phyloP scores from a whole-genome alignment of 768 basidiomycete genomes.

The Naganishia kalamii region DNA sequence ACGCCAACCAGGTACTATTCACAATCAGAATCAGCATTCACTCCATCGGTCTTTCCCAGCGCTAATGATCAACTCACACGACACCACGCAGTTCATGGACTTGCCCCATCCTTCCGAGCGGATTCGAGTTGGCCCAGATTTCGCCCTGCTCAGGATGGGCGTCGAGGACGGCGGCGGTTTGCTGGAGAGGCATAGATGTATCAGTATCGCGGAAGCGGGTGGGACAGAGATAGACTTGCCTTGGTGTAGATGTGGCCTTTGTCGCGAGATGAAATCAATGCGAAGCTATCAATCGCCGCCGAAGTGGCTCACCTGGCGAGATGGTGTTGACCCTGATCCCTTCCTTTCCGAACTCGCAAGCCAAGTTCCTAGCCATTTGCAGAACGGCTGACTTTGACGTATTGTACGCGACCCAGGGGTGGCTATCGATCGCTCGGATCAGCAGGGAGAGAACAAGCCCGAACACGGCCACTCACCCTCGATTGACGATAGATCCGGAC shows the following conservation, averaged over 20 bases:
- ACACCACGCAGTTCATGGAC: constrained; percentile 25
- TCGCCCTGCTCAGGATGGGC: constrained; percentile 32
- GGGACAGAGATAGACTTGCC: constrained; percentile 13
- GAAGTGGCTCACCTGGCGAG: constrained; percentile 22
- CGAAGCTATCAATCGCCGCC: background rate
- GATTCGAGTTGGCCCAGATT: constrained; percentile 27
- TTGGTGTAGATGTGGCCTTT: constrained; percentile 30
- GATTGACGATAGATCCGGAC: constrained; percentile 65
- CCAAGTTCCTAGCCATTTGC: constrained; percentile 44
- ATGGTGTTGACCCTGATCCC: constrained; percentile 44
- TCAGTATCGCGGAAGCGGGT: background rate
- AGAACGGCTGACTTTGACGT: constrained; percentile 43
- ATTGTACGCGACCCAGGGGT: constrained; percentile 38
- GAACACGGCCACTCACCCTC: constrained; percentile 48
- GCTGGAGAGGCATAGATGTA: constrained; percentile 26
- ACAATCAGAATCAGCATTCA: background rate
- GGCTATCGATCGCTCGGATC: background rate
- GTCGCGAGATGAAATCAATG: background rate
- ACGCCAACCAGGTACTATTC: constrained; percentile 25
- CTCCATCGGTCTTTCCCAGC: background rate
- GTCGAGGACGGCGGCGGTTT: constrained; percentile 38
- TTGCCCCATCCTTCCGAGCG: constrained; percentile 25
- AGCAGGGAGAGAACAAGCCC: too few relatives aligned
- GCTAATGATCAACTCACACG: constrained; percentile 14
- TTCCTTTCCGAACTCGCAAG: constrained; percentile 43